Percentiles rank a stretch among this genome's conserved stretches.
Conservation (phyloP, 352 stramenopile genomes). For the Phytophthora ohioensis region DNA sequence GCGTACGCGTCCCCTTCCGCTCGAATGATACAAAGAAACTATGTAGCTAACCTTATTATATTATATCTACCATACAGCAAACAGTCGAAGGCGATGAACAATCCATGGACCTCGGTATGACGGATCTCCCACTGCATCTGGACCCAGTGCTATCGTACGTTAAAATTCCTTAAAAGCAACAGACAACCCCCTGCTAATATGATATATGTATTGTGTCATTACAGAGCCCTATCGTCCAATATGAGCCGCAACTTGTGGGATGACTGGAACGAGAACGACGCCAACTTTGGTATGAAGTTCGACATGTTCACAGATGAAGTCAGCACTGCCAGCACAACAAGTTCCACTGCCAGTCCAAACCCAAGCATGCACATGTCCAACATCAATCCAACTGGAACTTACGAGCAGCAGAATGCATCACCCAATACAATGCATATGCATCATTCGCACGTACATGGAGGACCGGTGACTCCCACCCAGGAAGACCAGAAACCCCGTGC, state of each 20-base stretch:
- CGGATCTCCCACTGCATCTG: slow-evolving; percentile 64
- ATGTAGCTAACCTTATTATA: background rate
- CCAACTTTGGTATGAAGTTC: slow-evolving; percentile 73
- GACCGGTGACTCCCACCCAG: slow-evolving; percentile 12
- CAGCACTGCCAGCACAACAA: slow-evolving; percentile 39
- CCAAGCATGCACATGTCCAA: slow-evolving; percentile 31
- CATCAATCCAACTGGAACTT: slow-evolving; percentile 11
- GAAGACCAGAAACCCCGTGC: slow-evolving; percentile 41
- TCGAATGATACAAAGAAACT: background rate
- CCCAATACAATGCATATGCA: slow-evolving; percentile 12
- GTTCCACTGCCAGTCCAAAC: slow-evolving; percentile 36
- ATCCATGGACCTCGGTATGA: slow-evolving; percentile 58
- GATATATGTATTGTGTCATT: background rate
- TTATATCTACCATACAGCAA: slow-evolving; percentile 11
- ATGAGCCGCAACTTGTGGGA: slow-evolving; percentile 89
- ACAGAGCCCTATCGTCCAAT: slow-evolving; percentile 79
- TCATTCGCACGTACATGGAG: background rate
- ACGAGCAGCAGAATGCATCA: slow-evolving; percentile 30
- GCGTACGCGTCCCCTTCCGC: slow-evolving; percentile 20
- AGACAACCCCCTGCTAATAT: slow-evolving; percentile 1
- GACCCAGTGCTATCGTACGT: slow-evolving; percentile 80
- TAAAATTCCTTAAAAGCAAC: background rate
- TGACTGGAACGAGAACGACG: slow-evolving; percentile 87
- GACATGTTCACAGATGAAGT: slow-evolving; percentile 70
- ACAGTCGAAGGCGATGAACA: slow-evolving; percentile 38